Base-by-base conservation (phyloP, 208 protist species). In the Wallacemonas sp. region DNA sequence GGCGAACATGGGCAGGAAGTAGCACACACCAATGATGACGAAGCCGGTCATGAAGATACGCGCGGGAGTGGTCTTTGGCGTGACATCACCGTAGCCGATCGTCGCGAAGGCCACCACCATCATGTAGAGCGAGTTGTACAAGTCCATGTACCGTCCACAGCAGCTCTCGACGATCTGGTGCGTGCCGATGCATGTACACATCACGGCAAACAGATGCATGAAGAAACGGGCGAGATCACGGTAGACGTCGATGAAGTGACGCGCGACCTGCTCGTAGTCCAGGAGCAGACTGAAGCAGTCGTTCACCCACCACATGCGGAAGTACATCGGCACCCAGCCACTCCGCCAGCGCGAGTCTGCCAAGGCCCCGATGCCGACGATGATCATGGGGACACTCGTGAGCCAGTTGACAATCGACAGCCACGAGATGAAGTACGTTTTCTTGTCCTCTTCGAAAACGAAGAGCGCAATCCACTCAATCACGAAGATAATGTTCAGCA, bases 361-460 rank as follows among this genome's bases (percentile, higher is more conserved):
- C 12, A 90, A 47, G 2, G 83, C 72, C 14, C 83, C 83, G 48
- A 88, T 80, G 36, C 83, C 84, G 44, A 89, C 46, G 17, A 89
- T 68, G 57, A 87, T 85, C 87, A 93, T 93, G n/a, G 87, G 87
- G 23, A 90, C 61, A 48, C 83, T 84, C 33, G 87, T 93, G 55
- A 93, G 54, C 44, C 72, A 72, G 64, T 90, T 90, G 49, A 91
- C 82, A 12, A 93, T 67, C 4, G 87, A 80, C 14, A 84, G 52
- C 72, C 71, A 85, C 33, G 83, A 88, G 61, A 90, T 19, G 30
- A 83, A 65, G 47, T 93, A 90, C 3, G 29, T 12, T 60, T 74
- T 72, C 66, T 90, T 93, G 46, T 93, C 81, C 17, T 83, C 70
- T 55, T 88, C 76, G 46, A 81, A 78, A 41, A 90, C 75, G 60